These are phyloP conservation scores for Zymoseptoria passerinii DNA, from an alignment of 2,329 filamentous ascomycete species.

Conservation along the genomic window DNA sequence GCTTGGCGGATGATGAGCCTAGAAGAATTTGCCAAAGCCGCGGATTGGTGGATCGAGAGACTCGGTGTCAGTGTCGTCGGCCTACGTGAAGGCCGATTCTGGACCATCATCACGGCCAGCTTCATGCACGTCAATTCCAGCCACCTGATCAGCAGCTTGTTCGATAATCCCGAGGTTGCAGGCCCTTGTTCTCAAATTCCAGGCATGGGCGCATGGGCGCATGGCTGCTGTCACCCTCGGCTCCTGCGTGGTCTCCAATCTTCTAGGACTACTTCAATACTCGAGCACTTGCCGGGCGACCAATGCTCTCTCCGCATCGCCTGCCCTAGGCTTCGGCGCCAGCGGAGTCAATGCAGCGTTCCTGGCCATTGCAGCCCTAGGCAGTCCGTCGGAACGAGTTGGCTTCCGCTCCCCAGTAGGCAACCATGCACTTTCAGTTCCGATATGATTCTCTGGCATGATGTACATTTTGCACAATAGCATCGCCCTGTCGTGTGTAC, in stretches of 20 bases:
- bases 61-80: background rate
- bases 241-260: slow-evolving; percentile 1
- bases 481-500: background rate
- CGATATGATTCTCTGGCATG: background rate
- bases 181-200: slow-evolving; percentile 5
- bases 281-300: background rate
- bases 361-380: background rate
- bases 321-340: background rate
- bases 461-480: background rate
- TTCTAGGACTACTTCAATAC: background rate
- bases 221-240: slow-evolving; percentile 5
- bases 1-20: background rate
- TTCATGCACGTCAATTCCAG: slow-evolving; percentile 6
- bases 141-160: slow-evolving; percentile 5
- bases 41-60: background rate
- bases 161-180: background rate
- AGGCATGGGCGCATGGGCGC: slow-evolving; percentile 5
- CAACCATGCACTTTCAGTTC: background rate
- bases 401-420: background rate
- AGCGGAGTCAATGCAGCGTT: slow-evolving; percentile 2
- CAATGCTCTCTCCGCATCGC: no score
- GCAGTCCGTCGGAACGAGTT: background rate
- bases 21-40: no score
- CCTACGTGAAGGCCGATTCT: background rate
- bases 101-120: slow-evolving; percentile 8